phyloP scores from a whole-genome alignment of 1,284 basidiomycete species.

The Vanrija humicola region DNA sequence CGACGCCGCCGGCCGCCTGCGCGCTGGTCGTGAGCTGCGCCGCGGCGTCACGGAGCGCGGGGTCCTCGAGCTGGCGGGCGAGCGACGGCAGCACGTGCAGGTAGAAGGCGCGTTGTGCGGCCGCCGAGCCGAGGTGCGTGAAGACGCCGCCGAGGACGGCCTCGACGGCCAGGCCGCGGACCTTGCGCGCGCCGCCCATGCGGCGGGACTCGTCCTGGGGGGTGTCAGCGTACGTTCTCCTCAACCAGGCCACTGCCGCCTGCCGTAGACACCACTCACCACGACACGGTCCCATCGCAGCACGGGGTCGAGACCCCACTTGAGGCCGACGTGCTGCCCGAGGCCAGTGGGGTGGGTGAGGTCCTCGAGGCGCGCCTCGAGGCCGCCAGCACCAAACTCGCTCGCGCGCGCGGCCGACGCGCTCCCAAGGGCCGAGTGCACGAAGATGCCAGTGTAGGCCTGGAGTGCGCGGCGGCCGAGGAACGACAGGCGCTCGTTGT shows the following conservation, averaged over 20 bases:
- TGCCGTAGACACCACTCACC: constrained; percentile 37
- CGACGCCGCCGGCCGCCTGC: constrained; percentile 11
- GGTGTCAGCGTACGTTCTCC: background rate
- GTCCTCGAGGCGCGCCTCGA: constrained; percentile 35
- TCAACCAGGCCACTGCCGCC: too few relatives aligned
- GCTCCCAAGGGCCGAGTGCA: constrained; percentile 29
- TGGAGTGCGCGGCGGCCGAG: constrained; percentile 43
- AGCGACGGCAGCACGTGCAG: constrained; percentile 39
- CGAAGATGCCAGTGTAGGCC: constrained; percentile 42
- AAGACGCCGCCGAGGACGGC: constrained; percentile 45
- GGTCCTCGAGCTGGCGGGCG: constrained; percentile 36
- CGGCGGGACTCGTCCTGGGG: constrained; percentile 20
- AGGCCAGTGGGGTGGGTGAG: constrained; percentile 38
- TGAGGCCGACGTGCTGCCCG: constrained; percentile 35
- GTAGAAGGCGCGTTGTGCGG: constrained; percentile 48
- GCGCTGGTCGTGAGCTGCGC: constrained; percentile 17
- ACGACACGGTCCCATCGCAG: constrained; percentile 43
- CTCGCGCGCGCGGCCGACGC: background rate
- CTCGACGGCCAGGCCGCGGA: constrained; percentile 42
- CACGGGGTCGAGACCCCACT: constrained; percentile 38
- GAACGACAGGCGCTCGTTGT: constrained; percentile 44
- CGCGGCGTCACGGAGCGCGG: constrained; percentile 30
- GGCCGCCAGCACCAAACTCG: constrained; percentile 2
- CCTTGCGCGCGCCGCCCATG: constrained; percentile 18
- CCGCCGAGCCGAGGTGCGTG: constrained; percentile 43